phyloP scores from a whole-genome alignment of 257 asterid species.

The Gentiana dahurica region DNA sequence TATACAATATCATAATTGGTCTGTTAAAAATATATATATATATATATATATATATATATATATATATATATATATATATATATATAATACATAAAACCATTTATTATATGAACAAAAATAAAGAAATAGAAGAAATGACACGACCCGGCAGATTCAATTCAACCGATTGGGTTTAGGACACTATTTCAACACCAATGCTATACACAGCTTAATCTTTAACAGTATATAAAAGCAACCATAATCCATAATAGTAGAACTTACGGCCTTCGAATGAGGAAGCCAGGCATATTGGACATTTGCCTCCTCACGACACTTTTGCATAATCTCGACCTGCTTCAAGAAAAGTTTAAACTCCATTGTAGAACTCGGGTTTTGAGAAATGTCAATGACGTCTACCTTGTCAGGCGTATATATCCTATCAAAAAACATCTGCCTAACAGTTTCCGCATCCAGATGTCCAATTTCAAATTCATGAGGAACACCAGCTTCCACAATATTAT shows the following conservation, averaged over 20 bases:
- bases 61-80: too few species aligned
- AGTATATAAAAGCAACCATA: constrained; percentile 48
- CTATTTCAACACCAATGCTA: constrained; percentile 36
- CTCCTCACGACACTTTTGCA: constrained; percentile 54
- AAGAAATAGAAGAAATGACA: too few species aligned
- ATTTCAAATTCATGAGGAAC: constrained; percentile 12
- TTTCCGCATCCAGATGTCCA: constrained; percentile 21
- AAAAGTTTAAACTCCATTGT: constrained; percentile 49
- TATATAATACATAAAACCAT: fast-evolving
- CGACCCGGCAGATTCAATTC: too few species aligned
- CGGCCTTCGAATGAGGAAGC: constrained; percentile 69
- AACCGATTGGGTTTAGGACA: too few species aligned
- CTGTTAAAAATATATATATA: too few species aligned
- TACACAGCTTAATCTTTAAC: constrained; percentile 23
- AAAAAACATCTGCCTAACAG: constrained; percentile 35
- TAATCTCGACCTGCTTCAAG: constrained; percentile 59
- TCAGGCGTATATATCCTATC: constrained; percentile 30
- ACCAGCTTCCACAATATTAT: too few species aligned
- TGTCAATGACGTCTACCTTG: constrained; percentile 33
- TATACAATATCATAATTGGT: too few species aligned
- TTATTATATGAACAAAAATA: too few species aligned
- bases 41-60: too few species aligned
- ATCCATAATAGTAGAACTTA: constrained; percentile 32
- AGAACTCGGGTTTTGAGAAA: constrained; percentile 26
- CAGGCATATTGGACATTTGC: constrained; percentile 67